These are phyloP conservation scores for Thelonectria olida DNA, from an alignment of 2,329 filamentous ascomycete genomes.

Conservation along the genomic window DNA sequence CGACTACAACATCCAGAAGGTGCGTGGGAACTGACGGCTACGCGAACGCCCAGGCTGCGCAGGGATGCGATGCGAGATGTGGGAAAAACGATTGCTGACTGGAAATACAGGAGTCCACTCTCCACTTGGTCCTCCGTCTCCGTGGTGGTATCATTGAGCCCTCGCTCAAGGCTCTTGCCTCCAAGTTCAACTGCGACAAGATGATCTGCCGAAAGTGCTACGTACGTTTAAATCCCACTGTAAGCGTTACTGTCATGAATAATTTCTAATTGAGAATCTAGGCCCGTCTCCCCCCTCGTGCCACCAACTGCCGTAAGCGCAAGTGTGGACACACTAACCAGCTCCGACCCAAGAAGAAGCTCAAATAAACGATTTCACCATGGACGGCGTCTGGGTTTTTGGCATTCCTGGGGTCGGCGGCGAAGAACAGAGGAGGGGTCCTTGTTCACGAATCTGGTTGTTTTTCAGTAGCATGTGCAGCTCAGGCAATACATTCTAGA, in stretches of 20 bases:
- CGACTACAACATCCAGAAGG: constrained; percentile 99
- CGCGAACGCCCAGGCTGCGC: constrained; percentile 5
- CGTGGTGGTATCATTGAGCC: constrained; percentile 99
- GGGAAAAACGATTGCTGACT: constrained; percentile 42
- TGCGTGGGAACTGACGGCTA: constrained; percentile 54
- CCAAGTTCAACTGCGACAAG: constrained; percentile 99
- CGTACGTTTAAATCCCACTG: constrained; percentile 64
- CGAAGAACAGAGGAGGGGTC: constrained; percentile 46
- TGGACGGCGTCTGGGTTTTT: constrained; percentile 58
- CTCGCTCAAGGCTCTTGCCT: constrained; percentile 96
- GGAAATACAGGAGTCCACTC: constrained; percentile 83
- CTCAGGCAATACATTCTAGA: constrained; percentile 50
- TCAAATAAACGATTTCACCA: constrained; percentile 70
- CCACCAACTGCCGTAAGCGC: constrained; percentile 99
- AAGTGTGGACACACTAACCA: constrained; percentile 99
- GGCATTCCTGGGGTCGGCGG: constrained; percentile 50
- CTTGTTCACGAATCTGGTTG: constrained; percentile 49
- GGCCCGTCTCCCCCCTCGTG: constrained; percentile 92
- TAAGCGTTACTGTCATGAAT: not conserved
- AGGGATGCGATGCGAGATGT: not conserved
- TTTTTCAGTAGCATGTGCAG: constrained; percentile 53
- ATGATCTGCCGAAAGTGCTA: constrained; percentile 99
- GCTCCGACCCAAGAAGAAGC: constrained; percentile 99
- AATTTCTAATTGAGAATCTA: constrained; percentile 40
- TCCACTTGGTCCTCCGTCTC: constrained; percentile 97